phyloP scores from a whole-genome alignment of 2,329 filamentous ascomycete genomes.

The Ceratocystis diversiconidia region DNA sequence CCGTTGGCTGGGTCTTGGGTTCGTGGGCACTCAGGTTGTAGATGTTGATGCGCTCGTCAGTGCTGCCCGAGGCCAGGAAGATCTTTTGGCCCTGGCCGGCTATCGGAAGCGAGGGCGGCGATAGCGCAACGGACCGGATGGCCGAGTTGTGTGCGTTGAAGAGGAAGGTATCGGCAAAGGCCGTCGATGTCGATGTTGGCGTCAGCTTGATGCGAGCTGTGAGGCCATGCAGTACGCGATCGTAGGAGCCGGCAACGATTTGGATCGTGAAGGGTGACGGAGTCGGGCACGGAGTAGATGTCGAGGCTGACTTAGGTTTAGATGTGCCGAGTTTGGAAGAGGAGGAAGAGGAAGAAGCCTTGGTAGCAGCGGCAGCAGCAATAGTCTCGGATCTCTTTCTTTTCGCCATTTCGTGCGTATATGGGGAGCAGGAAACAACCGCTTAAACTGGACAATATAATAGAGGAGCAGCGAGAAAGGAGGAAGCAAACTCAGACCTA shows the following conservation, averaged over 20 bases:
- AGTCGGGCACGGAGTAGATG: slow-evolving; percentile 13
- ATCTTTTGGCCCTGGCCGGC: slow-evolving; percentile 61
- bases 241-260: slow-evolving; percentile 85
- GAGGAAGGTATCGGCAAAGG: slow-evolving; percentile 84
- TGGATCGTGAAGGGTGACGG: slow-evolving; percentile 50
- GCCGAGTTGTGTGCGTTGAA: slow-evolving; percentile 88
- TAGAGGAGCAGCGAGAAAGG: neutral
- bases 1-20: slow-evolving; percentile 29
- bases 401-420: slow-evolving; percentile 30
- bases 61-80: slow-evolving; percentile 78
- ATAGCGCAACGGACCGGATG: slow-evolving; percentile 77
- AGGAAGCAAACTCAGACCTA: neutral
- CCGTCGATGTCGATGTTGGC: slow-evolving; percentile 33
- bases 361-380: slow-evolving; percentile 22
- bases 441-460: neutral
- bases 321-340: slow-evolving; percentile 7
- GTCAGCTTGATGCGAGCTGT: slow-evolving; percentile 50
- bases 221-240: slow-evolving; percentile 80
- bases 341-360: slow-evolving; percentile 22
- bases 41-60: slow-evolving; percentile 88
- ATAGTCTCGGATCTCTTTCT: slow-evolving; percentile 33
- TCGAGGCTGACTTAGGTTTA: slow-evolving; percentile 3
- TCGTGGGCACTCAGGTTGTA: slow-evolving; percentile 71
- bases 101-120: slow-evolving; percentile 51
- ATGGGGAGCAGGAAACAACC: neutral